Evolutionary conservation across 352 stramenopile species (phyloP), one percentile per base, ranked within the genome.

Genomic region (Saprolegnia parasitica): DNA sequence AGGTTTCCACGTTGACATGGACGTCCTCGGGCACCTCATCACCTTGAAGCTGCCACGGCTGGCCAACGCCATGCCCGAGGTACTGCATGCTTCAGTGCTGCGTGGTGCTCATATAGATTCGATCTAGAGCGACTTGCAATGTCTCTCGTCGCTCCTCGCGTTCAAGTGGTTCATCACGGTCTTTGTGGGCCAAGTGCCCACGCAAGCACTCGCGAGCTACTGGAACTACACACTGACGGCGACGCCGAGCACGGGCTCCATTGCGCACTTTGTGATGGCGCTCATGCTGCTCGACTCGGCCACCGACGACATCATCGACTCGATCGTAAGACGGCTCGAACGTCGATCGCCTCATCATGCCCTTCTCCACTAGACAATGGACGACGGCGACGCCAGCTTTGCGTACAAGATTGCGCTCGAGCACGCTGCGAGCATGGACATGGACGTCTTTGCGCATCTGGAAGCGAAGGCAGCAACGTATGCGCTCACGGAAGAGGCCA

Each of bases 161-260:
- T 90, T 77, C 74, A 91, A 91, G 72, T 91, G 84, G 84, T 91
- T 90, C 42, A 80, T 91, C 5, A 79, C 80, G 8, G 56, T 91
- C 4, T 91, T 81, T 80, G 81, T 91, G 23, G 81, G 81, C 24
- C 78, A 89, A 62, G 62, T 90, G 6, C 81, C 81, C 8, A 37
- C 76, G 9, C 42, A 71, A 11, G 49, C 88, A 56, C 76, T 91
- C 13, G 71, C 77, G 55, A 63, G 79, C 20, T 73, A 90, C 8
- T 91, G 84, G 84, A 73, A 87, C 46, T 78, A 73, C 0, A 90
- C 90, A 81, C 67, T 91, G 0, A 73, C 47, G 16, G 63, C 42
- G 29, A 70, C 70, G 6, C 71, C 83, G 70, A 68, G 80, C 0
- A 72, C 79, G 29, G 79, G 81, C 11, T 78, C 79, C 1, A 84